Evolutionary conservation across 768 basidiomycete species (phyloP).

Genomic region (Rhodotorula paludigena): DNA sequence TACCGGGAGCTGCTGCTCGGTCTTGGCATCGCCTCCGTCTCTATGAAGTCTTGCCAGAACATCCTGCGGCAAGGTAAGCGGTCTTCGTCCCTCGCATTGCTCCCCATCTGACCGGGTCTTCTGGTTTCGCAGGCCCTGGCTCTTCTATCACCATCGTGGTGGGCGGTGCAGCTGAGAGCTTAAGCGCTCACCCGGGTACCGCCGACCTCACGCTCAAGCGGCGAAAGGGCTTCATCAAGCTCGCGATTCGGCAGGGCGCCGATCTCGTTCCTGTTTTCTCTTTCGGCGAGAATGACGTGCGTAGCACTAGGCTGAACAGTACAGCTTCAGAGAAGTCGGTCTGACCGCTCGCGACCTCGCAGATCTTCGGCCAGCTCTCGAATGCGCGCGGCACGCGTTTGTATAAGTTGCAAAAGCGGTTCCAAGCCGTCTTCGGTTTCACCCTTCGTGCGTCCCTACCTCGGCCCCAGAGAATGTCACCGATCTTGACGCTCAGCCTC

Average conservation of each 20-base stretch:
- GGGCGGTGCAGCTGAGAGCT: conserved; percentile 89
- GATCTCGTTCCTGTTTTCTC: conserved; percentile 96
- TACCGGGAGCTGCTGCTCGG: conserved; percentile 73
- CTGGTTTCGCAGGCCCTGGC: conserved; percentile 48
- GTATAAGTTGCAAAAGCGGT: conserved; percentile 79
- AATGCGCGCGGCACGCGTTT: conserved; percentile 87
- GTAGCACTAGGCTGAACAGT: conserved; percentile 43
- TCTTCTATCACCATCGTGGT: conserved; percentile 86
- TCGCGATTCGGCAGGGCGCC: conserved; percentile 86
- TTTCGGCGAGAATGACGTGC: conserved; percentile 96
- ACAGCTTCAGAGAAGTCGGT: no score
- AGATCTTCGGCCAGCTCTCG: conserved; percentile 97
- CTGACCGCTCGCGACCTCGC: conserved; percentile 8
- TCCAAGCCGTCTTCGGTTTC: conserved; percentile 89
- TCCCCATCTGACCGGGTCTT: no score
- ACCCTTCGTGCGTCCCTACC: conserved; percentile 58
- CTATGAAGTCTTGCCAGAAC: conserved; percentile 80
- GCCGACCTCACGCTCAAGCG: conserved; percentile 59
- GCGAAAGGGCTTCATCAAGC: conserved; percentile 85
- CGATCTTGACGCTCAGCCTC: not conserved
- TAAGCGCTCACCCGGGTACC: conserved; percentile 93
- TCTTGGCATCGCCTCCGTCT: conserved; percentile 87
- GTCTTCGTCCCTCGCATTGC: not conserved
- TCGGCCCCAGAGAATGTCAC: no score
- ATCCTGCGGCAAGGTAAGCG: conserved; percentile 64